Evolutionary conservation across 129 eudicot species (phyloP), one percentile per base, ranked within the genome.

Genomic region (Tanacetum coccineum): DNA sequence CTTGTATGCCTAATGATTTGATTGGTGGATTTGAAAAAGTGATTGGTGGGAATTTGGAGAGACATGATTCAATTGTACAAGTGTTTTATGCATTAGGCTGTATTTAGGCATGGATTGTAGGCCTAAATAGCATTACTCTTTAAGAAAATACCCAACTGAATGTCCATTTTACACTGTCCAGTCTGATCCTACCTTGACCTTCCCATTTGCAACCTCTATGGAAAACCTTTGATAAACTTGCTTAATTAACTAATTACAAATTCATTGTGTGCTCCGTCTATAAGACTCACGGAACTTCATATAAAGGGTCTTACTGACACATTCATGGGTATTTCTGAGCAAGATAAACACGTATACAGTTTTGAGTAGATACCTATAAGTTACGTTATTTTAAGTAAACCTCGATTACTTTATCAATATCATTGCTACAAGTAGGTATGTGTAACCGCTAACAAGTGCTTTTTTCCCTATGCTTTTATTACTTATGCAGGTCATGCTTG

Each of bases 401-500:
- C 58, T 8, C 25, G 39, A 66, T 48, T 13, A 55, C 32, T 55
- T 55, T 25, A 55, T 55, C 60, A 55, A 3, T 28, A 55, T 19
- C 60, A 55, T 55, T 55, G 60, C 60, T 20, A 28, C 21, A 10
- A 9, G 14, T 32, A 32, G 1, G 9, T 44, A 18, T 42, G 2
- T 20, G 45, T 46, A 19, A 52, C 36, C 18, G 36, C 8, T 61
- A 46, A 28, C 54, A 8, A 21, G 50, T 54, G 30, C 14, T 6
- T 52, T 25, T 51, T 67, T 36, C 40, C 25, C 44, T 78, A 76
- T 8, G 10, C 11, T 72, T 28, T 50, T 9, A 51, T 63, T 40
- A 13, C 13, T 21, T 52, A 39, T 64, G 52, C 87, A 91, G 97
- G 93, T 91, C 97, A 13, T 36, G 54, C 18, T 49, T 49, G 18